These are phyloP conservation scores for Phytophthora tubulina DNA, from an alignment of 352 stramenopile genomes.

Conservation along the genomic window DNA sequence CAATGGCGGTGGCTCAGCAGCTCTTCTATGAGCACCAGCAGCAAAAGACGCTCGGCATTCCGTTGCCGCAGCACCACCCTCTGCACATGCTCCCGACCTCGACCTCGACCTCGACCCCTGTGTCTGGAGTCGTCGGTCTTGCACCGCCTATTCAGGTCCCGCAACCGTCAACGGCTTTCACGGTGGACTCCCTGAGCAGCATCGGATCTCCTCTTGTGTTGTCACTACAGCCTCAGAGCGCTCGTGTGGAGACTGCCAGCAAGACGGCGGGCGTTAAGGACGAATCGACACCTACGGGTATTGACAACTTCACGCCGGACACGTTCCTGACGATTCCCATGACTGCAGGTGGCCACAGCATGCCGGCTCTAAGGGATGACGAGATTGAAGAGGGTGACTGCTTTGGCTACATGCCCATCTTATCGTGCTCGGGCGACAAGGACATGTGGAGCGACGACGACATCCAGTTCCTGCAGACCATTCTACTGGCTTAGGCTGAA, in stretches of 20 bases:
- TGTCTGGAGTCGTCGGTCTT: constrained; percentile 29
- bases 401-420: constrained; percentile 56
- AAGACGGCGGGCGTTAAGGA: constrained; percentile 6
- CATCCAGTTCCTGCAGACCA: constrained; percentile 81
- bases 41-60: constrained; percentile 68
- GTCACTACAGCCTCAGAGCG: constrained; percentile 27
- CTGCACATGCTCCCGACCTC: constrained; percentile 27
- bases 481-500: constrained; percentile 74
- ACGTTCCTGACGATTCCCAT: constrained; percentile 60
- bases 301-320: constrained; percentile 68
- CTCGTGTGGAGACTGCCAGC: not conserved
- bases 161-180: constrained; percentile 13
- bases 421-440: constrained; percentile 54
- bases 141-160: constrained; percentile 61
- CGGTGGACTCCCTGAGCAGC: constrained; percentile 20
- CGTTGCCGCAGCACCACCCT: constrained; percentile 45
- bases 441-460: constrained; percentile 85
- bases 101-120: not conserved
- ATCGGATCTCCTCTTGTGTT: constrained; percentile 23
- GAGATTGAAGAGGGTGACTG: constrained; percentile 45
- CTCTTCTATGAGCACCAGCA: constrained; percentile 86
- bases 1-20: constrained; percentile 81
- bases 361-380: constrained; percentile 21
- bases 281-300: constrained; percentile 61
- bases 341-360: constrained; percentile 1